Evolutionary conservation across 306 rosid genomes (phyloP), one percentile per base, ranked within the genome.

Genomic region (Boehmeria nivea): DNA sequence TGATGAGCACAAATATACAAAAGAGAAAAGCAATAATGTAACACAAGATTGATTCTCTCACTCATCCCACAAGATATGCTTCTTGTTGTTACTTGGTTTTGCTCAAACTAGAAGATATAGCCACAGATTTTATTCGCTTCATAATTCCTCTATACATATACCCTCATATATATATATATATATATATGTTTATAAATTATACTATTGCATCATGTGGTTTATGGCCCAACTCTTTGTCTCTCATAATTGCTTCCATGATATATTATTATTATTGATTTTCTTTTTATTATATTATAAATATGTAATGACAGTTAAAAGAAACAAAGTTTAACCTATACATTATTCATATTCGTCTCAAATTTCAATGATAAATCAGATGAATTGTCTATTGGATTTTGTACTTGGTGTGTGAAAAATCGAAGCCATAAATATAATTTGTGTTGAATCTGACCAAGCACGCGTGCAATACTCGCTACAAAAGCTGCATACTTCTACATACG

Each of bases 1-100:
- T 11, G 38, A 8, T 25, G 28, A 40, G 6, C 45, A 23, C 8
- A 31, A 1, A 18, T 8, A 44, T 43, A 22, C 14, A 54, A 17
- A 19, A 25, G 19, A 20, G 38, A 12, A 23, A 15, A 19, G 44
- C n/a, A 11, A 46, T 25, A 21, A 48, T 47, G 43, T 26, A 70
- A 63, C 59, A 52, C 54, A 52, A 59, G 67, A 72, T 72, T 58
- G 77, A 78, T 80, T 54, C 61, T 59, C 63, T 82, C 75, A 77
- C 72, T 53, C 66, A 67, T 44, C 84, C 76, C 79, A 79, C 63
- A 75, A 77, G 82, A 77, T 82, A 69, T 71, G 71, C 44, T 63
- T 28, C 58, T 64, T 50, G 65, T 80, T 75, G 69, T 61, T 42
- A 49, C 24, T 51, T 37, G 11, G 13, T 25, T 50, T 50, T 23